A percentile compares a stretch with the other conserved stretches of the same genome.
phyloP scores from a whole-genome alignment of 345 rosid genomes.

The Gossypium arboreum region DNA sequence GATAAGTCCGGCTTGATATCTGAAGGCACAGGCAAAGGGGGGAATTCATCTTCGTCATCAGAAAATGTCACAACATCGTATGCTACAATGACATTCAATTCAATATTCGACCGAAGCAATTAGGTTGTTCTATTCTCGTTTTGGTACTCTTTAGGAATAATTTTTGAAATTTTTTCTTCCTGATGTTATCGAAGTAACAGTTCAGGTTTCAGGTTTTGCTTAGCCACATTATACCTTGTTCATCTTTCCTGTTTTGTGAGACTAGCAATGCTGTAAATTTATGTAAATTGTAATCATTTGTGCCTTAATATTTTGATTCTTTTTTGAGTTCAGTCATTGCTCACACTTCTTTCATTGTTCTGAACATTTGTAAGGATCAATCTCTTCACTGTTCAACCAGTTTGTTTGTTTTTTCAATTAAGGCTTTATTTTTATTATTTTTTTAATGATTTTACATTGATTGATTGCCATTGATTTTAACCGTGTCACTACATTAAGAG shows the following conservation, averaged over 20 bases:
- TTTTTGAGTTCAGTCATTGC: neutral
- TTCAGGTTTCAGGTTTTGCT: neutral
- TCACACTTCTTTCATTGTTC: neutral
- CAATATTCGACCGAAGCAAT: conserved; percentile 47
- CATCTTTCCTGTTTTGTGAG: neutral
- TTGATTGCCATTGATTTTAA: neutral
- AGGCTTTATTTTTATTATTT: too few relatives aligned
- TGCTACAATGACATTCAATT: conserved; percentile 63
- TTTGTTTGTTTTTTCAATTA: too few relatives aligned
- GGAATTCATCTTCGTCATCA: conserved; percentile 29
- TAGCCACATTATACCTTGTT: neutral
- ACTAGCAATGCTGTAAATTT: neutral
- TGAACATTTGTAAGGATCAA: neutral
- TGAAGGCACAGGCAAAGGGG: conserved; percentile 17
- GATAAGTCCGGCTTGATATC: conserved; percentile 8
- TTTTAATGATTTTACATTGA: neutral
- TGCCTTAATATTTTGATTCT: neutral
- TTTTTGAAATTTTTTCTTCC: neutral
- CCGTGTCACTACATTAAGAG: neutral
- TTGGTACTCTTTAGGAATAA: neutral
- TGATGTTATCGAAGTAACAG: neutral
- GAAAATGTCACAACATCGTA: conserved; percentile 29
- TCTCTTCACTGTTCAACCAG: neutral
- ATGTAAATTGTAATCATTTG: neutral
- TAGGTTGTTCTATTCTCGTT: conserved; percentile 4